Percentiles rank a stretch among this genome's conserved stretches.
phyloP scores from a whole-genome alignment of 2,329 filamentous ascomycete genomes.

The Drechslerella dactyloides region DNA sequence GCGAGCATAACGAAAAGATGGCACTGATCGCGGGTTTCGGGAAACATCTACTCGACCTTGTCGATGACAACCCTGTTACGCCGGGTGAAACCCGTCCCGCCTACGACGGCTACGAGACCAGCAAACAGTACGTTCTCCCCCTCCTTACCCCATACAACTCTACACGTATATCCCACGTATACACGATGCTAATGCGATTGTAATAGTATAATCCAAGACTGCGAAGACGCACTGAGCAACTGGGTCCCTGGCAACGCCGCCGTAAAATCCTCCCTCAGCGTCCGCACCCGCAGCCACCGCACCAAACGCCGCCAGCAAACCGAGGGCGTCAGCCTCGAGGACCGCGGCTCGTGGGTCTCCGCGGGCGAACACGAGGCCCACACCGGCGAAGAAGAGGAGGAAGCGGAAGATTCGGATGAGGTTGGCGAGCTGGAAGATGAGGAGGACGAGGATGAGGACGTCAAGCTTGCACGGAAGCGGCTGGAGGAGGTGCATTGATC shows the following conservation, averaged over 20 bases:
- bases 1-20: conserved; percentile 97
- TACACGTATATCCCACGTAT: too few relatives aligned
- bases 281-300: conserved; percentile 74
- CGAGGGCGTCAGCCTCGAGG: conserved; percentile 44
- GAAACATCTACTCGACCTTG: conserved; percentile 95
- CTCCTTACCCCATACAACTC: background rate
- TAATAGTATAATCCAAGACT: conserved; percentile 90
- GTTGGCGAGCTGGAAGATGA: conserved; percentile 32
- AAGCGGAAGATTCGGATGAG: conserved; percentile 39
- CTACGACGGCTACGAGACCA: conserved; percentile 97
- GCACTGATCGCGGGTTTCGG: conserved; percentile 97
- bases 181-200: too few relatives aligned
- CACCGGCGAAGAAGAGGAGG: conserved; percentile 31
- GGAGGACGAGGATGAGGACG: conserved; percentile 28
- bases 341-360: conserved; percentile 43
- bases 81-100: conserved; percentile 94
- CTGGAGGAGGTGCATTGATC: conserved; percentile 38
- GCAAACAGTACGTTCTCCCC: conserved; percentile 70
- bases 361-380: conserved; percentile 44
- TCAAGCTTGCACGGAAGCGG: conserved; percentile 37
- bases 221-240: conserved; percentile 94
- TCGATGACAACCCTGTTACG: conserved; percentile 95
- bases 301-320: conserved; percentile 52
- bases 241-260: conserved; percentile 92
- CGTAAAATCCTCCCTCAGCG: conserved; percentile 84